A percentile compares a stretch with the other conserved stretches of the same genome.
Evolutionary conservation across 352 stramenopile genomes (phyloP).

Genomic region (Pythium rhizo-oryzae): DNA sequence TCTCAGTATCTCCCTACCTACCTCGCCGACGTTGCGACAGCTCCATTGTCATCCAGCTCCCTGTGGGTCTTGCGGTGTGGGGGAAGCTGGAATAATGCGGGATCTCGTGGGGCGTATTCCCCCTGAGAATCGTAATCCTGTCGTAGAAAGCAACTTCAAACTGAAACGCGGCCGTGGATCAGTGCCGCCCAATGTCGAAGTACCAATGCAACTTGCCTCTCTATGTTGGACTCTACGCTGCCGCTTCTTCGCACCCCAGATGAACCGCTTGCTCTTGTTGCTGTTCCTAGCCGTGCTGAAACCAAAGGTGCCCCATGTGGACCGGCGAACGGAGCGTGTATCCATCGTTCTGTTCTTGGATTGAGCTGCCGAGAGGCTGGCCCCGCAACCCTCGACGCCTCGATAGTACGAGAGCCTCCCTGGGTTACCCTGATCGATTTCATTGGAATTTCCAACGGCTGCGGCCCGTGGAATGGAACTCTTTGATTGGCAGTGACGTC

Average conservation of each 20-base stretch:
- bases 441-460: background rate
- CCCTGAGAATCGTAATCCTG: too few relatives aligned
- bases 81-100: too few relatives aligned
- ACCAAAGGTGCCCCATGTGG: background rate
- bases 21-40: too few relatives aligned
- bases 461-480: background rate
- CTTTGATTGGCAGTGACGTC: slow-evolving; percentile 8
- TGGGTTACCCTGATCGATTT: background rate
- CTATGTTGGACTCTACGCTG: background rate
- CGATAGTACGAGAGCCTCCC: background rate
- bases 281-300: background rate
- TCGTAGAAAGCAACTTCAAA: background rate
- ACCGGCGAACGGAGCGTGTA: background rate
- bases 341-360: background rate
- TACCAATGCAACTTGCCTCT: background rate
- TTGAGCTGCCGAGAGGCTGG: background rate
- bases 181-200: background rate
- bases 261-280: background rate
- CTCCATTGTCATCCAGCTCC: too few relatives aligned
- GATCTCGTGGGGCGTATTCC: too few relatives aligned
- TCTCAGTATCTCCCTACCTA: too few relatives aligned
- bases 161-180: background rate
- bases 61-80: too few relatives aligned
- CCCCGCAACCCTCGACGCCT: background rate
- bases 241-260: background rate